phyloP scores from a whole-genome alignment of 73 alveolate species.

The Breviolum minutum region DNA sequence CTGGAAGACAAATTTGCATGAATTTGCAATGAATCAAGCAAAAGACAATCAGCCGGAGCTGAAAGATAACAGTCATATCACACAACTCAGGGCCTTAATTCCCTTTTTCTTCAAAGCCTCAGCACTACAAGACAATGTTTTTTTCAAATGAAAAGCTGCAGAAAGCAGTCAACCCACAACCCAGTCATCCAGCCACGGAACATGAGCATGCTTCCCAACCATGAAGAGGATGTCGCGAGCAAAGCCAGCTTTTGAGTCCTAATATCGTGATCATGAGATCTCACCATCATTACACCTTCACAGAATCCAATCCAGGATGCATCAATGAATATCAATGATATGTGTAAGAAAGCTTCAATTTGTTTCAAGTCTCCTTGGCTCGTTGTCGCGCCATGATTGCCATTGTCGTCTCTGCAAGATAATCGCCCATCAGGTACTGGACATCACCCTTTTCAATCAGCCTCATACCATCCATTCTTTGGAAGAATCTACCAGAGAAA shows the following conservation, averaged over 20 bases:
- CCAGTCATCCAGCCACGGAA: not conserved
- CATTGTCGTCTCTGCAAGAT: not conserved
- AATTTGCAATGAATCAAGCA: not conserved
- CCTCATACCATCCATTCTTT: not conserved
- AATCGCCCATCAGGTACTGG: not conserved
- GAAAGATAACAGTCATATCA: not conserved
- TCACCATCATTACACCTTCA: not conserved
- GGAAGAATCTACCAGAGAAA: no score
- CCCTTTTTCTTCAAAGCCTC: not conserved
- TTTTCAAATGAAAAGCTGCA: not conserved
- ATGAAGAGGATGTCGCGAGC: conserved; percentile 14
- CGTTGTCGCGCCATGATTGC: conserved; percentile 16
- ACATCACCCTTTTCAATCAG: not conserved
- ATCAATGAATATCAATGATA: not conserved
- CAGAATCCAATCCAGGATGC: not conserved
- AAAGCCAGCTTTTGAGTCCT: not conserved
- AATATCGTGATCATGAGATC: not conserved
- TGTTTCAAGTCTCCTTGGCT: not conserved
- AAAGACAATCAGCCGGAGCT: not conserved
- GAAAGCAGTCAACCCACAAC: not conserved
- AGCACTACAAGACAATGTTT: not conserved
- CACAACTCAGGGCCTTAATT: not conserved
- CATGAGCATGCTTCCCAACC: conserved; percentile 9
- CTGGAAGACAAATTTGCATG: not conserved
- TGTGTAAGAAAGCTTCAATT: no score